phyloP scores from a whole-genome alignment of 129 eudicot species.

The Tagetes patula region DNA sequence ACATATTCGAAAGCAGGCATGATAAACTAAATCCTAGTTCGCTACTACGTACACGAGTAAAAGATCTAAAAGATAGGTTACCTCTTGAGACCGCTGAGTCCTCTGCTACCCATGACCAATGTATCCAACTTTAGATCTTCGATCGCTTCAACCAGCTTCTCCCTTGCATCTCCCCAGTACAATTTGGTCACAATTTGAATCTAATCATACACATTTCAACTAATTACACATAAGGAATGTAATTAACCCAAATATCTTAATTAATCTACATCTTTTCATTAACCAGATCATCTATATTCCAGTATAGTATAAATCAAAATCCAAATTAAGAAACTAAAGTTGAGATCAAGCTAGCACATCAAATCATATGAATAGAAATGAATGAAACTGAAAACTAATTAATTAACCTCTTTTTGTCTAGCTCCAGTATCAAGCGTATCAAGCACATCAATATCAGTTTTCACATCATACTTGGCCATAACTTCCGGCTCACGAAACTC shows the following conservation, averaged over 20 bases:
- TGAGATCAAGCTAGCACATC: neutral
- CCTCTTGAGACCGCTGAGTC: constrained; percentile 65
- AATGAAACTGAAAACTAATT: neutral
- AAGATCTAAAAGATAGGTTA: constrained; percentile 2
- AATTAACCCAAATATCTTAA: neutral
- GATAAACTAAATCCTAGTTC: neutral
- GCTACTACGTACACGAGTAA: neutral
- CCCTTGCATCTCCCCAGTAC: constrained; percentile 97
- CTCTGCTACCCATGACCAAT: constrained; percentile 94
- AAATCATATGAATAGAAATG: constrained; percentile 1
- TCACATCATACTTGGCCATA: constrained; percentile 57
- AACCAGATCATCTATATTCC: neutral
- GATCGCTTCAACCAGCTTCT: constrained; percentile 67
- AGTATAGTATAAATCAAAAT: neutral
- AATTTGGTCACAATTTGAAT: constrained; percentile 60
- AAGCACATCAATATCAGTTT: constrained; percentile 56
- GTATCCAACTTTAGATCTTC: constrained; percentile 76
- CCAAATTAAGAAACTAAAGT: neutral
- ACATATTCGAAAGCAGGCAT: neutral
- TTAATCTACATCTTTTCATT: neutral
- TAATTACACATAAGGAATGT: neutral
- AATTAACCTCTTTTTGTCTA: constrained; percentile 59
- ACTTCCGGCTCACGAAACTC: constrained; percentile 70
- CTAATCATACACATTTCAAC: constrained; percentile 35
- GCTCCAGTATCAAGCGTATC: constrained; percentile 69